phyloP scores from a whole-genome alignment of 768 basidiomycete species.

The Lentinula sp. region DNA sequence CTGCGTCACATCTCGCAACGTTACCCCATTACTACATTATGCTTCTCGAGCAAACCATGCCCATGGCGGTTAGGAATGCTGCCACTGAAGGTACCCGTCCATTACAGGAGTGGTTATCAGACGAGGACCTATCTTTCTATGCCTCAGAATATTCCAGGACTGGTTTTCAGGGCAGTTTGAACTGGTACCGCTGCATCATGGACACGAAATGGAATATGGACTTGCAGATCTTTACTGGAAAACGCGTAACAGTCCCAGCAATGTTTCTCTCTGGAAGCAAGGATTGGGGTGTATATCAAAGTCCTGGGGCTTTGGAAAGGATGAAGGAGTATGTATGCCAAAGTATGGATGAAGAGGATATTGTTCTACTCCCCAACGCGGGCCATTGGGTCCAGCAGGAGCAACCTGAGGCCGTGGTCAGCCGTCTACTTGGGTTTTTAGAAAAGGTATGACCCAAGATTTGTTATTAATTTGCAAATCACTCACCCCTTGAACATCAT shows the following conservation, averaged over 20 bases:
- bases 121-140: conserved; percentile 43
- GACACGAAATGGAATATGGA: conserved; percentile 31
- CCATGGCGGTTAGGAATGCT: conserved; percentile 31
- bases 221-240: conserved; percentile 37
- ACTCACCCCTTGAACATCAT: neutral
- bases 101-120: conserved; percentile 38
- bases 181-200: conserved; percentile 42
- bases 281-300: conserved; percentile 61
- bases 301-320: conserved; percentile 37
- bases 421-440: conserved; percentile 35
- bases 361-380: conserved; percentile 47
- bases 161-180: conserved; percentile 61
- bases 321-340: conserved; percentile 32
- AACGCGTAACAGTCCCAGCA: conserved; percentile 42
- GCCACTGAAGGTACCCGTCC: conserved; percentile 4
- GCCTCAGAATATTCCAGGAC: conserved; percentile 41
- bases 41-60: conserved; percentile 48
- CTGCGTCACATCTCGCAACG: conserved; percentile 26
- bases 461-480: neutral
- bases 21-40: conserved; percentile 61
- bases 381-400: conserved; percentile 68
- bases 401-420: conserved; percentile 33
- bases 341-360: conserved; percentile 34
- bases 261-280: conserved; percentile 50
- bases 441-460: conserved; percentile 11